phyloP scores from a whole-genome alignment of 805 yeast genomes.

The Hanseniaspora jakobsenii region DNA sequence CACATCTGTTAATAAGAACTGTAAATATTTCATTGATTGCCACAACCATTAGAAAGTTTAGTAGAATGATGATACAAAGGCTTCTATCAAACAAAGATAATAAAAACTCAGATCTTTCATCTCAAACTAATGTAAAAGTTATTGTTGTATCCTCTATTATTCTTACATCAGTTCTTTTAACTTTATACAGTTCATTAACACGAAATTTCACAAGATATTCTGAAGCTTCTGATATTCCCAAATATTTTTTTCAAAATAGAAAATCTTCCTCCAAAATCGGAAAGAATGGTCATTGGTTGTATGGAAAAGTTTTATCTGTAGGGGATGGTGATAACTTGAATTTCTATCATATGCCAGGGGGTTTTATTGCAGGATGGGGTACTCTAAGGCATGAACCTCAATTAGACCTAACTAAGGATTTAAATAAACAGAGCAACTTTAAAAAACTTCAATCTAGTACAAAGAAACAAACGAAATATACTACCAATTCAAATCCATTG shows the following conservation, averaged over 20 bases:
- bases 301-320: conserved; percentile 75
- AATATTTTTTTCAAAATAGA: conserved; percentile 29
- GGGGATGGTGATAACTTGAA: conserved; percentile 96
- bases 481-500: not conserved
- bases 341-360: conserved; percentile 89
- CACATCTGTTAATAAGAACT: too few relatives aligned
- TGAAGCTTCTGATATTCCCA: conserved; percentile 41
- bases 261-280: conserved; percentile 1
- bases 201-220: conserved; percentile 40
- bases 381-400: conserved; percentile 65
- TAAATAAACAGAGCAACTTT: conserved; percentile 7
- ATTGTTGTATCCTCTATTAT: conserved; percentile 27
- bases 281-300: conserved; percentile 29
- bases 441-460: not conserved
- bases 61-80: too few relatives aligned
- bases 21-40: too few relatives aligned
- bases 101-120: too few relatives aligned
- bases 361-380: conserved; percentile 80
- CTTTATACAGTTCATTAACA: conserved; percentile 35
- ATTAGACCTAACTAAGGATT: conserved; percentile 25
- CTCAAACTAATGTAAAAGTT: too few relatives aligned
- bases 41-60: too few relatives aligned
- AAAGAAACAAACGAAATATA: not conserved
- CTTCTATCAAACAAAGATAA: not conserved
- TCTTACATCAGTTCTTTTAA: conserved; percentile 32